Base-by-base conservation (phyloP, 139 green algal genomes). In the Micromonas pusilla region DNA sequence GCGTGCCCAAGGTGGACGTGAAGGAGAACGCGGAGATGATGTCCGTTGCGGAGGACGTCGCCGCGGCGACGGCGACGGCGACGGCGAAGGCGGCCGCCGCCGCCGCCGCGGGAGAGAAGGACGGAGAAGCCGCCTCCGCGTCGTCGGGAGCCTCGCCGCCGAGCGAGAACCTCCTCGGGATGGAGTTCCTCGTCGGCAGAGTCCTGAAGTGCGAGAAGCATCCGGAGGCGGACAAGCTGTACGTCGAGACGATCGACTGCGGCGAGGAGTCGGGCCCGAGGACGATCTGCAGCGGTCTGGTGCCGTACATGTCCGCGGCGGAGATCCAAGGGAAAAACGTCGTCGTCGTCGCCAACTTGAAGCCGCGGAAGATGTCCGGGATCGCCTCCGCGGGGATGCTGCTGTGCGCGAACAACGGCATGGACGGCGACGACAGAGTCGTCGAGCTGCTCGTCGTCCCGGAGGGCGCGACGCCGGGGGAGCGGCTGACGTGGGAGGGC, bases 231-330 rank as follows among this genome's bases (percentile, higher is more conserved):
- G 53, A 67, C 32, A 84, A 80, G 53, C 72, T 94, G 57, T 96
- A 93, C 73, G 86, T 96, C 28, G 91, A 96, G 79, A 79, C 90
- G 65, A 89, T 97, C 45, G 92, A 97, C 33, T 82, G 93, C 32
- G 92, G 91, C 16, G 92, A 97, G 64, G 38, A 81, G 30, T 86
- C 89, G 63, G 85, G 77, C 33, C 89, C 88, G 1, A 78, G 92
- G 5, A 95, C 90, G 38, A 94, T 97, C 39, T 87, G 92, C 21
- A 91, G 83, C 57, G 92, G 91, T 1, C 85, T 96, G 13, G 88
- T 91, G 28, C 90, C 91, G 78, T 96, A 89, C 62, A 84, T 92
- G 32, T 81, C 86, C 0, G 77, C 90, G 64, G 89, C 91, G n/a
- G 77, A 87, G 6, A 86, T 95, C 81, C 84, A 94, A 83, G 86